Evolutionary conservation across 306 rosid genomes (phyloP), one percentile per base, ranked within the genome.

Genomic region (Quercus glauca): DNA sequence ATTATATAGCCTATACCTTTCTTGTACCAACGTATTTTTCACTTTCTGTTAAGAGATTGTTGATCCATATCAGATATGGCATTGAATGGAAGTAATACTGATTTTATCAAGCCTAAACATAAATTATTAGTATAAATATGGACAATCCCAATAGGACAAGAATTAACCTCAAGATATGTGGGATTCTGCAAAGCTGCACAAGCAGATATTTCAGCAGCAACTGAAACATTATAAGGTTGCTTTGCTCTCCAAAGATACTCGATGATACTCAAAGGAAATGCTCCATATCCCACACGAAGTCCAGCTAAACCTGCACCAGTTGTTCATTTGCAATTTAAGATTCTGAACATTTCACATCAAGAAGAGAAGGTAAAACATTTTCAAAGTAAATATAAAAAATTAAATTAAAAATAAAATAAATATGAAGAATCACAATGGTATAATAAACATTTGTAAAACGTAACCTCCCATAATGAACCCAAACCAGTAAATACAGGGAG

Each of bases 211-310:
- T 95, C 99, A 69, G 99, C 98, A 82, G 99, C 92, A 76, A 90
- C 97, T 43, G 99, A 95, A 12, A 95, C 99, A 76, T 93, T 95
- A 61, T 95, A 95, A 14, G 99, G 99, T 81, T 95, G 99, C 86
- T 95, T 93, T 82, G 98, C 99, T 86, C 98, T 87, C 99, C 99
- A 95, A 33, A 91, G 89, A 81, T 84, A 95, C 85, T 93, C 91
- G 26, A 95, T 93, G 31, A 95, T 87, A 80, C 93, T 89, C 84
- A 83, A 78, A 20, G 99, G 97, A 88, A 95, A 93, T 59, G 99
- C 98, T 86, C 99, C 99, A 78, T 95, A 95, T 78, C 99, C 99
- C 63, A 95, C 98, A 31, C 98, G 97, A 76, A 93, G 94, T 81
- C 99, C 99, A 28, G 99, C 99, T 78, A 93, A 93, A 85, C 99